A percentile compares a stretch with the other conserved stretches of the same genome.
Evolutionary conservation across 257 asterid species (phyloP).

Genomic region (Capsicum pubescens): DNA sequence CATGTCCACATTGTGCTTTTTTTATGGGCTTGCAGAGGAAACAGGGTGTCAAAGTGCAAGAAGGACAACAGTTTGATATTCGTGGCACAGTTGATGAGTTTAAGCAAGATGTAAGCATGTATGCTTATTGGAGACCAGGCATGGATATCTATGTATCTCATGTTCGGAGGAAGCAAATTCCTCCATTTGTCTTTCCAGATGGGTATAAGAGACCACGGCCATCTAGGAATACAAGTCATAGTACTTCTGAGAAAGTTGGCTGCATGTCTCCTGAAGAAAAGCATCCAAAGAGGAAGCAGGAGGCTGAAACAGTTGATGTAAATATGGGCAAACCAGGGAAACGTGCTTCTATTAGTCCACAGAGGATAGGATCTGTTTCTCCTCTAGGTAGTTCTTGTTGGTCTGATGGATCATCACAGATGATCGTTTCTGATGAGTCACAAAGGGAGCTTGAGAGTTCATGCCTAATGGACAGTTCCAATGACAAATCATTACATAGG

Average conservation of each 20-base stretch:
- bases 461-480: constrained; percentile 4
- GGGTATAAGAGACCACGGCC: constrained; percentile 36
- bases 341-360: constrained; percentile 26
- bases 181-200: constrained; percentile 46
- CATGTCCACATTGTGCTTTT: constrained; percentile 42
- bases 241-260: constrained; percentile 29
- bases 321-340: constrained; percentile 24
- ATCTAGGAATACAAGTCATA: constrained; percentile 23
- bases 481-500: constrained; percentile 23
- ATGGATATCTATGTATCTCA: constrained; percentile 48
- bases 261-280: constrained; percentile 30
- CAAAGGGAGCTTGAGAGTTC: constrained; percentile 24
- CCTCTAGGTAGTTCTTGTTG: constrained; percentile 26
- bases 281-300: constrained; percentile 31
- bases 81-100: constrained; percentile 47
- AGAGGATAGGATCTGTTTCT: constrained; percentile 23
- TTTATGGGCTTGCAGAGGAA: constrained; percentile 52
- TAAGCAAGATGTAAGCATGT: constrained; percentile 43
- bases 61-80: constrained; percentile 49
- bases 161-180: constrained; percentile 45
- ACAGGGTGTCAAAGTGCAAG: constrained; percentile 41
- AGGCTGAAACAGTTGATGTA: constrained; percentile 14
- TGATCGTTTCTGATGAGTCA: constrained; percentile 29
- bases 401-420: constrained; percentile 33
- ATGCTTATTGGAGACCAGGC: constrained; percentile 42